Base-by-base conservation (phyloP, 306 rosid species). In the Crotalaria pallida region DNA sequence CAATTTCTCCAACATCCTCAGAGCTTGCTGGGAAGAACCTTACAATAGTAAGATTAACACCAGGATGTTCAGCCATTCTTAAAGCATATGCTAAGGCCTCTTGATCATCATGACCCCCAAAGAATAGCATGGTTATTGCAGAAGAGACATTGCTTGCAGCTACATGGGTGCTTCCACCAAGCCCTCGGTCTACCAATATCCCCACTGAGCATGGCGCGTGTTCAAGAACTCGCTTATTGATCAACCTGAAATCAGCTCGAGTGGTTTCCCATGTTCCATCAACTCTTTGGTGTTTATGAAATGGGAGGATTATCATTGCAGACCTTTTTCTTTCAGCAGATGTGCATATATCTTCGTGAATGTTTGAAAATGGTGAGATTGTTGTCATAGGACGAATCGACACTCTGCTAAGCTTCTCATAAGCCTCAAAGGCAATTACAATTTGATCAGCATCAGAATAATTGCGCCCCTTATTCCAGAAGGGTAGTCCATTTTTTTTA, bases 11-110 rank as follows among this genome's bases (percentile, higher is more conserved):
- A 6, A 11, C 47, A 43, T 52, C 65, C 21, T 77, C 75, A 13
- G 77, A 67, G 16, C 60, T 68, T 31, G 73, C 56, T 19, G 65
- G 9, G 69, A 84, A 65, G 69, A 84, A 65, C 12, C 59, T 75
- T 7, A 89, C 49, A 6, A 84, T 55, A 5, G 79, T 83, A n/a
- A 89, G 38, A 22, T 19, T 71, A 40, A 77, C 77, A 16, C 96
- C 96, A 1, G 96, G 96, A 53, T 89, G 92, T 33, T 89, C 89
- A 0, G 83, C 87, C 87, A 89, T 89, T 72, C 92, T 71, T 6
- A 67, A 18, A 12, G 90, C 92, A n/a, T 74, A 83, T 49, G 92
- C 88, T 15, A 89, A 72, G 9, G 96, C 96, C 73, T 89, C 96
- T 0, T 72, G 72, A 48, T 89, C 96, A 38, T 89, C 92, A 6